Base-by-base conservation (phyloP, 2,329 filamentous ascomycete genomes). In the Pleomassaria siparia region DNA sequence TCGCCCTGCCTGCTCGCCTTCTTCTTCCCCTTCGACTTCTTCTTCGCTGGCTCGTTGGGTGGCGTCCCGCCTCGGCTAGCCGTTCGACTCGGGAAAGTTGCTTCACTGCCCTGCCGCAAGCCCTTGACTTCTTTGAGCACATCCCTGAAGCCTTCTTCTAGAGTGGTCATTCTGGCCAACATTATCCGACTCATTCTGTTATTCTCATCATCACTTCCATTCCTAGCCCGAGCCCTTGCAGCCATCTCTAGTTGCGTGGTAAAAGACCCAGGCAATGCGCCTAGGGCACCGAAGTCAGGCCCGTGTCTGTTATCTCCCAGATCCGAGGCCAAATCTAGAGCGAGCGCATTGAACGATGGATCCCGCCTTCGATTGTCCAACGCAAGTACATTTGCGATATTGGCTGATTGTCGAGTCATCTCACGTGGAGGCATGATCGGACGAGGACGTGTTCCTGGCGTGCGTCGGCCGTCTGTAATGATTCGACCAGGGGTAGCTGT, bases 91-190 rank as follows among this genome's bases (percentile, higher is more conserved):
- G 46, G 47, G 11, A 28, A 40, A 7, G 51, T 57, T 1, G 62
- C 66, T 21, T 58, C 57, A 13, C 50, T 55, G 18, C 62, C 69
- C 53, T 68, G 70, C 70, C 76, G 82, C 66, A 82, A 73, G 53
- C 84, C 82, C 52, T 88, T 84, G 67, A 95, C 86, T 69, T 94
- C 89, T 53, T 83, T 84, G 47, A 91, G 82, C n/a, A 95, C 86
- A 50, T 96, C 89, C 2, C 87, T 81, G 68, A 97, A 92, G 12
- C 91, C 87, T 71, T 95, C 90, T 67, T 97, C 91, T 2, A 97
- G 78, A 7, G 87, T 92, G 68, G 94, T 94, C 90, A 96, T 96
- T 26, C 90, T 80, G 8, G 90, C 89, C 37, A 96, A 76, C 71
- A 96, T 87, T 37, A 96, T 80, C 46, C 89, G 82, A 57, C 86